phyloP scores from a whole-genome alignment of 371 early-diverging fungal genomes.

The Mucor plumbeus region DNA sequence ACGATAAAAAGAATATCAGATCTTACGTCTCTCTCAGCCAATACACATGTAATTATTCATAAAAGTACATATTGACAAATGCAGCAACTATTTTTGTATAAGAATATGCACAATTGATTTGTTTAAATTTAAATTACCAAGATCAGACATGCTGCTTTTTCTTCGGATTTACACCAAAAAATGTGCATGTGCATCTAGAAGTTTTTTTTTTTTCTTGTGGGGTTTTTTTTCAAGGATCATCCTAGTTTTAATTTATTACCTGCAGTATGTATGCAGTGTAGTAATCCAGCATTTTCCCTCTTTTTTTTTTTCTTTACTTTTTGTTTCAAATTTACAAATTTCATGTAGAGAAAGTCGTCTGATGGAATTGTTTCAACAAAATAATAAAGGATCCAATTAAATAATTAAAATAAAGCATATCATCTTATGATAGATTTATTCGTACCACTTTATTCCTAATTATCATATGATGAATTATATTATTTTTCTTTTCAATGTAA shows the following conservation, averaged over 20 bases:
- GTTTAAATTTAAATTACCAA: background rate
- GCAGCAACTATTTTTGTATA: background rate
- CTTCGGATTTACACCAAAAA: background rate
- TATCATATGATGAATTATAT: background rate
- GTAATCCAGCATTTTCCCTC: background rate
- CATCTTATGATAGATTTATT: background rate
- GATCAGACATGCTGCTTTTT: background rate
- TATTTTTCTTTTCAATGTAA: background rate
- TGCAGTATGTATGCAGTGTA: background rate
- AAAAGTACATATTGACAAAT: background rate
- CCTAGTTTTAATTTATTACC: background rate
- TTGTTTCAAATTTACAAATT: background rate
- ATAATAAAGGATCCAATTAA: background rate
- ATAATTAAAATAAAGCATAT: background rate
- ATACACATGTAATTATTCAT: background rate
- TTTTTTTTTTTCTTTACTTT: background rate
- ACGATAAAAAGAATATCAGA: background rate
- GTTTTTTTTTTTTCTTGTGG: background rate
- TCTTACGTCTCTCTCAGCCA: background rate
- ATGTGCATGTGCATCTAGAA: background rate
- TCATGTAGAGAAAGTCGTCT: background rate
- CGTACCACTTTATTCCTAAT: background rate
- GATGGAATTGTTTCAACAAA: slow-evolving; percentile 1
- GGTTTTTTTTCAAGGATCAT: slow-evolving; percentile 3
- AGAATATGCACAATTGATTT: background rate